Percentiles rank a stretch among this genome's conserved stretches.
Conservation (phyloP, 148 eudicot genomes). For the Cornus controversa region DNA sequence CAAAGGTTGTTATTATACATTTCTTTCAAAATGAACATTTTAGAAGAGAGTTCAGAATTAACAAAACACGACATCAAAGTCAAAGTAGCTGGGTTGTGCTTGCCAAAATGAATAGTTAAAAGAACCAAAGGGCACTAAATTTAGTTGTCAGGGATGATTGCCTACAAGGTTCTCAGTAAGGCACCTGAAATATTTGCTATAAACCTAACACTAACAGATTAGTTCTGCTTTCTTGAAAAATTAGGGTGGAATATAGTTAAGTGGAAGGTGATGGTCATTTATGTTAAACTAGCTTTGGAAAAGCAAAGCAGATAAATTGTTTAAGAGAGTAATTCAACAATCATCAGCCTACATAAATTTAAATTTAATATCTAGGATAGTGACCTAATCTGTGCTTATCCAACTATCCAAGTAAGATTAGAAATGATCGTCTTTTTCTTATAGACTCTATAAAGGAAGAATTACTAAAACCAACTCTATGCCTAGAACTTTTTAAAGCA, state of each 20-base stretch:
- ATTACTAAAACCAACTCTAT: background rate
- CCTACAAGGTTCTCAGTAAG: background rate
- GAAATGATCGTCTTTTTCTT: background rate
- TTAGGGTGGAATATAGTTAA: background rate
- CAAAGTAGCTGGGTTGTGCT: background rate
- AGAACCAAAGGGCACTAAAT: background rate
- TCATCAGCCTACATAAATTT: background rate
- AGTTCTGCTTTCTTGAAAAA: background rate
- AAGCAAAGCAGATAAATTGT: constrained; percentile 3
- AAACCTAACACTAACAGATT: background rate
- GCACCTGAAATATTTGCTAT: background rate
- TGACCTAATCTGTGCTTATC: background rate
- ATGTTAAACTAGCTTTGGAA: background rate
- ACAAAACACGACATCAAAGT: background rate
- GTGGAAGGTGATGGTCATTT: background rate
- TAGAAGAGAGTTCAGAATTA: background rate
- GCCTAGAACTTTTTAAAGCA: background rate
- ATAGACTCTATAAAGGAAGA: background rate
- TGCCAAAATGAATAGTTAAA: background rate
- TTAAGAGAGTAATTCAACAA: background rate
- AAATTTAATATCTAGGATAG: background rate
- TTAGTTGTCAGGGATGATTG: background rate
- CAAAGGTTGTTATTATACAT: background rate
- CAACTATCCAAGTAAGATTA: background rate
- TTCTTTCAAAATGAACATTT: background rate